Evolutionary conservation across 2,329 filamentous ascomycete species (phyloP), one percentile per base, ranked within the genome.

Genomic region (Trichoderma aggressivum): DNA sequence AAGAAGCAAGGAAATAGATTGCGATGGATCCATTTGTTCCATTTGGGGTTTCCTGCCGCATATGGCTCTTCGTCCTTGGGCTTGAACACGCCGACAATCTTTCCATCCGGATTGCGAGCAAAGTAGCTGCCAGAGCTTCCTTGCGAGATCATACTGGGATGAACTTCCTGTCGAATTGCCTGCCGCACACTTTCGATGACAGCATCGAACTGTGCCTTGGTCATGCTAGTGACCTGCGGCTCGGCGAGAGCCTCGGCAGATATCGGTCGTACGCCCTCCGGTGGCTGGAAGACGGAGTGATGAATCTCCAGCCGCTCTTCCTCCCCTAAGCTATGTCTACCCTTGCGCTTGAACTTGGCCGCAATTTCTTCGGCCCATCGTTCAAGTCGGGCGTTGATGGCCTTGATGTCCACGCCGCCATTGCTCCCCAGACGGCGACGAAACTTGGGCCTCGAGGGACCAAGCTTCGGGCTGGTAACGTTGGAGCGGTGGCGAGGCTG

Each of bases 11-110:
- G 96, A 76, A 99, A 98, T 74, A 99, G 80, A 80, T 99, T 99
- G 74, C 96, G 88, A 81, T 99, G 96, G 84, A 99, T 94, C 96
- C 96, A 99, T 82, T 99, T 99, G 76, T 97, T 98, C 95, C 95
- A 98, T 81, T 99, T 99, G 7, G 96, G 96, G 79, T 99, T 99
- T 75, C 94, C 92, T 36, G 93, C 96, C 1, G 96, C 96, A 79
- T 98, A 99, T 1, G 96, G 96, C 81, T 99, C 97, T 83, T 99
- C 96, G 76, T 99, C 96, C 82, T 99, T 99, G 55, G 96, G 96
- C 81, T 99, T 99, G 84, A 99, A 99, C 5, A 99, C 96, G 43
- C 94, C 96, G 5, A 99, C 94, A 18, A 98, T 93, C 83, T 97
- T 98, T 65, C 96, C 96, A 70, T 95, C 91, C 1, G 89, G 89